phyloP scores from a whole-genome alignment of 805 yeast species.

The Yarrowia sp. region DNA sequence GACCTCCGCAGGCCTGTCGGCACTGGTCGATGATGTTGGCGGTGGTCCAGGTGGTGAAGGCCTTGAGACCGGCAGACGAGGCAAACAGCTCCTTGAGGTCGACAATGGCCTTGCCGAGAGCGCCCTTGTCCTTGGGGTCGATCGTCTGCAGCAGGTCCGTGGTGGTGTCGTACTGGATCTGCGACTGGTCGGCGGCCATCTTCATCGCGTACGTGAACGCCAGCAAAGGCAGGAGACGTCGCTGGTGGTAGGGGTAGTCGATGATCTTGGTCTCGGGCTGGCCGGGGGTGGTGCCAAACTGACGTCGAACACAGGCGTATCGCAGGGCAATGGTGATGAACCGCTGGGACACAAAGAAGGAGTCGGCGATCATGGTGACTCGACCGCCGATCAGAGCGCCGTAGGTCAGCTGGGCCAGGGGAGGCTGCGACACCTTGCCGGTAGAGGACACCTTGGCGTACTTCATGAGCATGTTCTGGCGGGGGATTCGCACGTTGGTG shows the following conservation, averaged over 20 bases:
- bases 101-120: slow-evolving; percentile 58
- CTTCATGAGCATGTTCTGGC: slow-evolving; percentile 80
- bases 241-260: slow-evolving; percentile 89
- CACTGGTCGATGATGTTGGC: slow-evolving; percentile 83
- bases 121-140: slow-evolving; percentile 54
- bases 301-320: slow-evolving; percentile 89
- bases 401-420: slow-evolving; percentile 86
- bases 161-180: slow-evolving; percentile 59
- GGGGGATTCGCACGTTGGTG: slow-evolving; percentile 80
- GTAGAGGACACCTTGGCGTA: slow-evolving; percentile 72
- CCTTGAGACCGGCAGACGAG: slow-evolving; percentile 85
- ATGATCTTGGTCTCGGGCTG: slow-evolving; percentile 74
- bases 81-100: slow-evolving; percentile 80
- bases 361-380: slow-evolving; percentile 87
- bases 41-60: slow-evolving; percentile 87
- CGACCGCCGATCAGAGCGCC: slow-evolving; percentile 89
- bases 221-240: slow-evolving; percentile 82
- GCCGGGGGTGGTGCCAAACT: slow-evolving; percentile 63
- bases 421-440: slow-evolving; percentile 77
- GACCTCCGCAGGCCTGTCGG: slow-evolving; percentile 96
- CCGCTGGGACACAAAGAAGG: slow-evolving; percentile 79
- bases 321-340: slow-evolving; percentile 84
- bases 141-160: slow-evolving; percentile 54
- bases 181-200: slow-evolving; percentile 70
- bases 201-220: slow-evolving; percentile 80